phyloP scores from a whole-genome alignment of 306 rosid genomes.

The Hylodesmum podocarpum region DNA sequence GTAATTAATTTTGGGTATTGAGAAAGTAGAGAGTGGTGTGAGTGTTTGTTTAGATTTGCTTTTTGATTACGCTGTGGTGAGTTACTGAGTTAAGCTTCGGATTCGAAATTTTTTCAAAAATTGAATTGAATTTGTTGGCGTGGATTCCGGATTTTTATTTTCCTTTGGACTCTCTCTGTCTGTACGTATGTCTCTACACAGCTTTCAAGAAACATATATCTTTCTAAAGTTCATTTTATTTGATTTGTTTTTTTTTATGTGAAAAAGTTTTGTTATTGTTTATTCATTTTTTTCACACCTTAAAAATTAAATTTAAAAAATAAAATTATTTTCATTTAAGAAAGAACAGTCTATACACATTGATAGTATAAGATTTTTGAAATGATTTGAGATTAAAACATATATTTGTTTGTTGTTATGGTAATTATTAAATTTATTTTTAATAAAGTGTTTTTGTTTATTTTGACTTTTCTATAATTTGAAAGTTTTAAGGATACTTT shows the following conservation, averaged over 20 bases:
- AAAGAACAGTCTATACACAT: no score
- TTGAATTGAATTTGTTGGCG: slow-evolving; percentile 4
- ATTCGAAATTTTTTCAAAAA: slow-evolving; percentile 25
- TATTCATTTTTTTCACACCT: background rate
- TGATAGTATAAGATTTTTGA: no score
- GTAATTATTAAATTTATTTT: no score
- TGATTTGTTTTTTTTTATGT: background rate
- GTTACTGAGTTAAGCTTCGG: slow-evolving; percentile 36
- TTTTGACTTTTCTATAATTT: no score
- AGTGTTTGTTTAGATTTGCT: slow-evolving; percentile 48
- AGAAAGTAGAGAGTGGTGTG: slow-evolving; percentile 3
- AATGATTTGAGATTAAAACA: no score
- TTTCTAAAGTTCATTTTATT: background rate
- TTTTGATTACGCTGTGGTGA: slow-evolving; percentile 49
- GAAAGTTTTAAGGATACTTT: no score
- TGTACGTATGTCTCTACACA: background rate
- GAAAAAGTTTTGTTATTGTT: background rate
- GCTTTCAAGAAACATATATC: background rate
- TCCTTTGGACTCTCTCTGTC: slow-evolving; percentile 24
- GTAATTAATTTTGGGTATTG: background rate
- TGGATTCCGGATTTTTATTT: slow-evolving; percentile 47
- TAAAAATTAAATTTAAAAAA: no score
- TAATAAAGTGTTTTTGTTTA: no score
- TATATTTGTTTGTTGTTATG: no score
- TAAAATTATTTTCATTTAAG: no score